Percentiles rank a stretch among this genome's conserved stretches.
Conservation (phyloP, 331 rosid genomes). For the Quercus phellos region DNA sequence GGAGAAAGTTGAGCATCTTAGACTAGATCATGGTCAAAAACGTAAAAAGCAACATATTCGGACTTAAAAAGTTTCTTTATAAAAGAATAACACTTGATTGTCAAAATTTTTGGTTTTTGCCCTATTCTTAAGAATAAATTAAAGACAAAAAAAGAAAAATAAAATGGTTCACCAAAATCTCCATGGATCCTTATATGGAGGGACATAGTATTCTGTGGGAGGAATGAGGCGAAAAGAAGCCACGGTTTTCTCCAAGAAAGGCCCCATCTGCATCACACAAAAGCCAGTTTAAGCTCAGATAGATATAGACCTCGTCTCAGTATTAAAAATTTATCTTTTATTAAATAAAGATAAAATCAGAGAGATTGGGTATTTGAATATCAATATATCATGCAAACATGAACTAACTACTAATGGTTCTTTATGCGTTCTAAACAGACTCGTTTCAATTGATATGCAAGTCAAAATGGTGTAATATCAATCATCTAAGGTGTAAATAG, state of each 20-base stretch:
- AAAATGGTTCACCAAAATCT: constrained; percentile 78
- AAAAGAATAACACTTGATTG: no score
- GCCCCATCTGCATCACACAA: constrained; percentile 70
- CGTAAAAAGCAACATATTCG: no score
- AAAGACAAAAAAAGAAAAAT: background rate
- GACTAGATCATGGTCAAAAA: no score
- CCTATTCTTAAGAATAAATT: background rate
- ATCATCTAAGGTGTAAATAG: background rate
- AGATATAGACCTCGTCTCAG: background rate
- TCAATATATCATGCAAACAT: background rate
- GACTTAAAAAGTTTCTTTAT: no score
- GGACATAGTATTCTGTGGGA: constrained; percentile 80
- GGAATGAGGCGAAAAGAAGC: constrained; percentile 74
- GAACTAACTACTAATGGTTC: background rate
- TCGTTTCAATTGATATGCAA: no score
- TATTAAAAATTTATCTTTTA: background rate
- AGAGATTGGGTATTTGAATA: background rate
- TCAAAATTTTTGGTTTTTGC: no score
- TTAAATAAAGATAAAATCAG: background rate
- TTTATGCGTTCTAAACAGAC: background rate
- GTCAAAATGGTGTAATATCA: background rate
- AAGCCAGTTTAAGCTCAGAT: background rate
- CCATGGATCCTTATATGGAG: constrained; percentile 99
- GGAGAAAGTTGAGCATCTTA: no score
- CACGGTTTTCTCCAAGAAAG: constrained; percentile 57